These are phyloP conservation scores for Fusarium armeniacum DNA, from an alignment of 2,329 filamentous ascomycete species.

Conservation along the genomic window DNA sequence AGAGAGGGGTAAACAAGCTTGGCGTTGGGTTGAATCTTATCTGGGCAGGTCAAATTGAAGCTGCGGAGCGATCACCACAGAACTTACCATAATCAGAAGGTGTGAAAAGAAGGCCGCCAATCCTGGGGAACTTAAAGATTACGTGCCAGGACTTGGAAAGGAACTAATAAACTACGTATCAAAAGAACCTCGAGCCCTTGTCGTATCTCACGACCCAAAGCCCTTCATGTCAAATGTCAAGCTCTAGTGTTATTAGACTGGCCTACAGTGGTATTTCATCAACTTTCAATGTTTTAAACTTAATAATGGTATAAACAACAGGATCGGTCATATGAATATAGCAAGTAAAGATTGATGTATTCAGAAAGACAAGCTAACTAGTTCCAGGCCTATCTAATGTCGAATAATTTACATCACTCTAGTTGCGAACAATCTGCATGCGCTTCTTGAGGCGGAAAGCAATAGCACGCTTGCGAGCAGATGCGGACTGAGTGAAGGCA, in stretches of 20 bases:
- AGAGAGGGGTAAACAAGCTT: constrained; percentile 15
- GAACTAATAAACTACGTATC: neutral
- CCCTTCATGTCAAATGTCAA: neutral
- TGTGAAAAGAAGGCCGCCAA: neutral
- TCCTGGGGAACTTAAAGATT: neutral
- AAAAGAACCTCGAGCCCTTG: neutral
- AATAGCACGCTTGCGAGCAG: constrained; percentile 72
- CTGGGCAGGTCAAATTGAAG: constrained; percentile 17
- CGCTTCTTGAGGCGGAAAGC: constrained; percentile 63
- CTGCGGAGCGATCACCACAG: neutral
- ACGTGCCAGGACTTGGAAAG: neutral
- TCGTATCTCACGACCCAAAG: neutral
- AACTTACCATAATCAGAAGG: constrained; percentile 2
- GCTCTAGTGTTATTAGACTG: rapidly evolving
- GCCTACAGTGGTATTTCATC: neutral
- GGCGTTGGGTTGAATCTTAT: neutral
- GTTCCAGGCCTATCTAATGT: neutral
- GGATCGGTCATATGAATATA: neutral
- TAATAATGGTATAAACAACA: too few relatives aligned
- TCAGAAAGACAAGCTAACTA: neutral
- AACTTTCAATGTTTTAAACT: neutral
- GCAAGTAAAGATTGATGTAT: neutral
- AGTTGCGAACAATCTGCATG: constrained; percentile 51
- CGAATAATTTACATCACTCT: neutral
- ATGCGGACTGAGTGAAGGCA: constrained; percentile 72